Evolutionary conservation across 2,329 filamentous ascomycete genomes (phyloP), one percentile per base, ranked within the genome.

Genomic region (Fusarium mexicanum): DNA sequence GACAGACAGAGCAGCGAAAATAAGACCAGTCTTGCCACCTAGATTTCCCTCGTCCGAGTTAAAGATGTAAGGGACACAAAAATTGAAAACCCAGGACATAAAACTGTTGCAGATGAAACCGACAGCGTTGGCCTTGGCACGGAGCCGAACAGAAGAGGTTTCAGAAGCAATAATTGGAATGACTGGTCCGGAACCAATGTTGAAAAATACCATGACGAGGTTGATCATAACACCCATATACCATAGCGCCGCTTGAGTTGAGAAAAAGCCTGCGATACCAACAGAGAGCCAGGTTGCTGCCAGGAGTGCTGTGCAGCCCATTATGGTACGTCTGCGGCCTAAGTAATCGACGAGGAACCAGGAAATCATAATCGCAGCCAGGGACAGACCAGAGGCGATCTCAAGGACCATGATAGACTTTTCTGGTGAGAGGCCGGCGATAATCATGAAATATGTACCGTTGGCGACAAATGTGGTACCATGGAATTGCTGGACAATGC

Each of bases 11-110:
- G 35, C 46, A 20, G 59, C 59, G 22, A 68, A 65, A 35, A 68
- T 54, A 29, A 61, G 59, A 14, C 65, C 61, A 11, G 59, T 59
- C 26, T 68, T 58, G 2, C 65, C 61, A n/a, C 65, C 61, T 41
- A 68, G 64, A n/a, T 68, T 43, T 6, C 46, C 65, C n/a, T 59
- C 53, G n/a, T 68, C 53, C n/a, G 11, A 29, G 37, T 68, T 65
- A 24, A 65, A 68, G 1, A 64, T 29, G 14, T 68, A 68, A 18
- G 64, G 64, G 8, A 68, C 22, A 10, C 59, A 46, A 16, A 65
- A 54, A 10, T 58, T 38, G 40, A 53, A 65, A 8, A 65, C 43
- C 11, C 60, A 64, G 13, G 51, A 51, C 17, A 47, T 16, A 7
- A 68, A 11, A 6, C 53, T 46, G 12, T 46, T 54, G 29, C 64